Evolutionary conservation across 2,329 filamentous ascomycete genomes (phyloP).

Genomic region (Chalara sp.): DNA sequence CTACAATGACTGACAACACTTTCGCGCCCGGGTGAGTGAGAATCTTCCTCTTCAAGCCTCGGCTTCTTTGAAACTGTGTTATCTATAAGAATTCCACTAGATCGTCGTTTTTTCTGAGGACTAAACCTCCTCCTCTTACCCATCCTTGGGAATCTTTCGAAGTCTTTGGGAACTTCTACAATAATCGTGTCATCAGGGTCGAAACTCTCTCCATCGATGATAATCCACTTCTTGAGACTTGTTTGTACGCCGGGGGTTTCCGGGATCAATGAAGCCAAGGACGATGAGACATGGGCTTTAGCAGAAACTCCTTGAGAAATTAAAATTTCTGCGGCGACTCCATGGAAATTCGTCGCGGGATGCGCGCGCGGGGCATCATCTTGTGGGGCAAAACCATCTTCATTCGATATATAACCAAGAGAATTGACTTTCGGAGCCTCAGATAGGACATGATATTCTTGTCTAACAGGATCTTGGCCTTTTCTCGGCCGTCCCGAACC

Average conservation of each 20-base stretch:
- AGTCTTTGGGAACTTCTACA: conserved; percentile 13
- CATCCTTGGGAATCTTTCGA: neutral
- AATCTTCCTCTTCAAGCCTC: conserved; percentile 9
- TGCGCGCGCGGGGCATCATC: no score
- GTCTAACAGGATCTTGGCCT: neutral
- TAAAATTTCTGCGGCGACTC: no score
- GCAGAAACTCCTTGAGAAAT: neutral
- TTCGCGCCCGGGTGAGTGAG: no score
- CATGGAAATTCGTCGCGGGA: no score
- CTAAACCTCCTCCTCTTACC: neutral
- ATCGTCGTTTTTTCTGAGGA: neutral
- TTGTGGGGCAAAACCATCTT: no score
- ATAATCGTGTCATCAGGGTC: conserved; percentile 15
- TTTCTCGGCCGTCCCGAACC: neutral
- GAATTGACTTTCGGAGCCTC: conserved; percentile 4
- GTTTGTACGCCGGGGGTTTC: conserved; percentile 18
- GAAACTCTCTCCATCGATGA: conserved; percentile 9
- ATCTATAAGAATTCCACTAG: no score
- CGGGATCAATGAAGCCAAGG: conserved; percentile 17
- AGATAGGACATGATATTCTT: neutral
- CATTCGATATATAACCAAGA: neutral
- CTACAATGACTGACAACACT: no score
- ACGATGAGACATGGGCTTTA: conserved; percentile 1
- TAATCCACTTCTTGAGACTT: neutral
- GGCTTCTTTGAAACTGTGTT: conserved; percentile 12